A percentile compares a stretch with the other conserved stretches of the same genome.
These are phyloP conservation scores for Trypanosoma brucei DNA, from an alignment of 208 protist species.

Conservation along the genomic window DNA sequence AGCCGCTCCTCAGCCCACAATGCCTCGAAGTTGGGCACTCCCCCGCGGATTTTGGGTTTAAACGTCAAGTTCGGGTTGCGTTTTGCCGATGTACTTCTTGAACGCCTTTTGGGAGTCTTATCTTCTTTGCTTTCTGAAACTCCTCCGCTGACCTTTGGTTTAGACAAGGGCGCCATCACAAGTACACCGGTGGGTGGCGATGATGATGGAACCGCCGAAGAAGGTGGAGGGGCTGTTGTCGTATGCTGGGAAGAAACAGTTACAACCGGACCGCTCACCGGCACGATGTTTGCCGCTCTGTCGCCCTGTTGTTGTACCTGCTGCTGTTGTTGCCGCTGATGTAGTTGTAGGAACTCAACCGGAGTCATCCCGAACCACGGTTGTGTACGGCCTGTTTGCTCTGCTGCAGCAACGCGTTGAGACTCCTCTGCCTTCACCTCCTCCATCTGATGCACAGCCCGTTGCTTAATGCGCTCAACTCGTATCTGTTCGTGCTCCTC, in stretches of 20 bases:
- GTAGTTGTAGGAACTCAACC: not conserved
- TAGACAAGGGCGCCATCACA: slow-evolving; percentile 4
- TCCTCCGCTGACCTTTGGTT: not conserved
- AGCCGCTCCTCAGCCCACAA: slow-evolving; percentile 63
- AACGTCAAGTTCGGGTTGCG: slow-evolving; percentile 71
- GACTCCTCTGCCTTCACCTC: slow-evolving; percentile 44
- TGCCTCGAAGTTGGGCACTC: slow-evolving; percentile 71
- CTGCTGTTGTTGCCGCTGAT: slow-evolving; percentile 3
- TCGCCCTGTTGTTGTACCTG: not conserved
- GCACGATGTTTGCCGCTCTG: slow-evolving; percentile 1
- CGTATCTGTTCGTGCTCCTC: slow-evolving; percentile 81
- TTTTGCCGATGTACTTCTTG: slow-evolving; percentile 4
- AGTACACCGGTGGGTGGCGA: slow-evolving; percentile 4
- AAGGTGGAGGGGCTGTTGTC: slow-evolving; percentile 2
- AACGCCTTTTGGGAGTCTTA: slow-evolving; percentile 5
- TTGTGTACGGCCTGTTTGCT: slow-evolving; percentile 23
- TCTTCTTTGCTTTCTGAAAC: not conserved
- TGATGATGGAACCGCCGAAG: not conserved
- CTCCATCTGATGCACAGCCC: slow-evolving; percentile 35
- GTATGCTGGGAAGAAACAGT: slow-evolving; percentile 3
- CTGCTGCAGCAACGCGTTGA: slow-evolving; percentile 39
- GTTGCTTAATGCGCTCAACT: slow-evolving; percentile 60
- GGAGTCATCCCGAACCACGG: slow-evolving; percentile 8
- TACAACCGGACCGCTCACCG: slow-evolving; percentile 15
- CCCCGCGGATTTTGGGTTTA: slow-evolving; percentile 59